Base-by-base conservation (phyloP, 2,329 filamentous ascomycete genomes). In the Phoma sp. region DNA sequence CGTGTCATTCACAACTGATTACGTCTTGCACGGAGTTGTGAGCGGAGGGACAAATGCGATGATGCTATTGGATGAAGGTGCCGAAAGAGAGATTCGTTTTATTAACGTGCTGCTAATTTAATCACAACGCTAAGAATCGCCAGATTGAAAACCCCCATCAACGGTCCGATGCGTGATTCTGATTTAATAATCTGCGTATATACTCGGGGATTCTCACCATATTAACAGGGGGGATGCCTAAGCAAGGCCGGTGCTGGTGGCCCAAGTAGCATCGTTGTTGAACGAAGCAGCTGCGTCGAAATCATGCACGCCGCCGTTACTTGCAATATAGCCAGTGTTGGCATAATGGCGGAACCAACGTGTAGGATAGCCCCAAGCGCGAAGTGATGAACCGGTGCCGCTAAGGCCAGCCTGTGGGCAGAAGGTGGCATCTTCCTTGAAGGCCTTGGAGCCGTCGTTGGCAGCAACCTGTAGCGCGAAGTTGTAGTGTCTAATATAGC, bases 401-500 rank as follows among this genome's bases (percentile, higher is more conserved):
- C 70, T 82, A 18, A 88, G 71, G 0, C 80, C 81, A 1, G 77
- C 53, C 67, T 82, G 77, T 0, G 83, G 76, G 65, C 86, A 88
- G 71, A 88, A 88, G 0, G 86, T 88, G 7, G 85, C 84, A 40
- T 88, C 85, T 60, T 88, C 84, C 4, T 73, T 30, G 72, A 87
- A 86, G 45, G 75, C 72, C 76, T 87, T 85, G 49, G 75, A 77
- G 47, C 79, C 79, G 56, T 87, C 85, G 57, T 81, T 80, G 51
- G 79, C 77, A 34, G 75, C 69, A 38, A 87, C 59, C 28, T 69
- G 39, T 1, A 88, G 80, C 23, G 18, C 76, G 45, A 85, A 88
- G 69, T 81, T 65, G 56, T 69, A 76, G 73, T 88, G 85, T 0
- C 85, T 77, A 4, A 88, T 76, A 66, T 78, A 88, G 73, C 80